phyloP scores from a whole-genome alignment of 2,329 filamentous ascomycete genomes.

The Monosporascus sp. region DNA sequence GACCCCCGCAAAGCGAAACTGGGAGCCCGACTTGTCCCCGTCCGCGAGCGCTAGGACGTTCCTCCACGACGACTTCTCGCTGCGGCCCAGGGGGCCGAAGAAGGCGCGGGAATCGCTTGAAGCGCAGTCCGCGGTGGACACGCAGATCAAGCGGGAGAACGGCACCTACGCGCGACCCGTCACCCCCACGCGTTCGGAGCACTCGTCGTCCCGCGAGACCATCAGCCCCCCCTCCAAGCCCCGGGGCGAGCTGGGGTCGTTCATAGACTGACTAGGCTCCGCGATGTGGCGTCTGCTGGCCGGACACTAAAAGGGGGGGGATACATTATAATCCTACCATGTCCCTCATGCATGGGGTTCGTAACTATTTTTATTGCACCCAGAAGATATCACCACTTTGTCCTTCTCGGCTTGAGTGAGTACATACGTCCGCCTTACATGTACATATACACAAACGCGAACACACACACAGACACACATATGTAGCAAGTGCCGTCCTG shows the following conservation, averaged over 20 bases:
- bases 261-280: slow-evolving; percentile 17
- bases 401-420: no score
- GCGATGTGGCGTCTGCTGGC: no score
- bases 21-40: slow-evolving; percentile 11
- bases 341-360: no score
- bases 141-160: slow-evolving; percentile 7
- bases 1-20: slow-evolving; percentile 19
- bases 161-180: slow-evolving; percentile 10
- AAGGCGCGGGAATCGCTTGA: slow-evolving; percentile 3
- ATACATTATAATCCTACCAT: no score
- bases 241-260: slow-evolving; percentile 17
- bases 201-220: slow-evolving; percentile 12
- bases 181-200: slow-evolving; percentile 17
- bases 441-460: no score
- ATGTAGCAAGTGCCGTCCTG: no score
- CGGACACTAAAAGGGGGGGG: no score
- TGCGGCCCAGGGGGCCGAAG: slow-evolving; percentile 19
- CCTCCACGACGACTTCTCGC: slow-evolving; percentile 21
- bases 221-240: slow-evolving; percentile 25
- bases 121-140: slow-evolving; percentile 7
- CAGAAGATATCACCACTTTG: no score
- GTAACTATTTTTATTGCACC: no score
- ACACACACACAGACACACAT: no score
- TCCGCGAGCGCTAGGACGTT: slow-evolving; percentile 5
- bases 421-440: no score